phyloP scores from a whole-genome alignment of 495 filamentous ascomycete species.

The Cetradonia linearis region DNA sequence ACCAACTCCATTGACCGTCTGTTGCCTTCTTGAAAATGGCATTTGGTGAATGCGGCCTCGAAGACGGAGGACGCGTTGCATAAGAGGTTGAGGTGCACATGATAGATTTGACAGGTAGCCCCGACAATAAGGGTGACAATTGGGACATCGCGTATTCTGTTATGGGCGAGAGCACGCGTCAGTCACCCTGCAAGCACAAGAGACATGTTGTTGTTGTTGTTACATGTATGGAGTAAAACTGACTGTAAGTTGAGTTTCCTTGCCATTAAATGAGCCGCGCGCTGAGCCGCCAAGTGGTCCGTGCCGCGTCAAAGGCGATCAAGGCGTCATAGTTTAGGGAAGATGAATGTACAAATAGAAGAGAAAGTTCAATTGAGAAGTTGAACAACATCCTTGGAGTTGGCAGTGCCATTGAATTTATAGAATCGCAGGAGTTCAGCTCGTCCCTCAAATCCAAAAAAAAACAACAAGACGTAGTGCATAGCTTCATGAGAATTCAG shows the following conservation, averaged over 20 bases:
- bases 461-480: neutral
- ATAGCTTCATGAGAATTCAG: no score
- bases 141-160: neutral
- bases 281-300: slow-evolving; percentile 4
- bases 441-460: neutral
- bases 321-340: neutral
- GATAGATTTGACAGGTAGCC: neutral
- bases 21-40: neutral
- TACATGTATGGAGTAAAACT: neutral
- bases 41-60: slow-evolving; percentile 5
- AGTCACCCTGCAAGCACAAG: neutral
- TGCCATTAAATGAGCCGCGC: slow-evolving; percentile 4
- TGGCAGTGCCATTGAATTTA: neutral
- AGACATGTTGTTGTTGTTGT: neutral
- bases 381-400: neutral
- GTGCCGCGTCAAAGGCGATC: neutral
- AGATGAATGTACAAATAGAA: neutral
- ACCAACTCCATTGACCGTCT: neutral
- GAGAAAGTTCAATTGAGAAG: neutral
- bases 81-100: slow-evolving; percentile 1
- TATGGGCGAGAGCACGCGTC: neutral
- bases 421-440: neutral
- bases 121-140: slow-evolving; percentile 1
- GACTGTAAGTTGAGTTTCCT: neutral
- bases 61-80: slow-evolving; percentile 17